Evolutionary conservation across 257 asterid genomes (phyloP), one percentile per base, ranked within the genome.

Genomic region (Solanum habrochaites): DNA sequence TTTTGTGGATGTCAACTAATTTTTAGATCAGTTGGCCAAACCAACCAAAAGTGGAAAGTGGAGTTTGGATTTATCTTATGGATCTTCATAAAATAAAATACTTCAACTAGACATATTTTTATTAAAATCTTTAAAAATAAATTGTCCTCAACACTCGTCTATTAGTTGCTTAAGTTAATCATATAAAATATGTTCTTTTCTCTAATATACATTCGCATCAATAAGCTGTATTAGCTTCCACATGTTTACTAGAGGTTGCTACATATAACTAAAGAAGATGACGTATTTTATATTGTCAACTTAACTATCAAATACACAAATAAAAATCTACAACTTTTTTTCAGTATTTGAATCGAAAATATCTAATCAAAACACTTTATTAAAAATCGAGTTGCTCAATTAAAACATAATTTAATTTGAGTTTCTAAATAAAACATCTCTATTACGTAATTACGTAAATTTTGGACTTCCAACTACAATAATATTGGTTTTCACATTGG

Each of bases 341-440:
- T 23, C 3, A 62, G n/a, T 0, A 2, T 0, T n/a, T 11, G 0
- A 62, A 4, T 21, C 1, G 1, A 60, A 9, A 62, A 0, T 62
- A 1, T n/a, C 7, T 62, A 10, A 23, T 11, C 6, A 4, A 23
- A 62, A 62, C 1, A 62, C 16, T n/a, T n/a, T 62, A 2, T 4
- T 4, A 23, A 6, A 4, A n/a, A 2, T 0, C 11, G 16, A n/a
- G 8, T 2, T 11, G 3, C 11, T 62, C 1, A 4, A 62, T 62
- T 62, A 0, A 0, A 62, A n/a, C 15, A 60, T 10, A 1, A n/a
- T 8, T 62, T 62, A 62, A 11, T 62, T 62, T 3, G 7, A 62
- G 0, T n/a, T 3, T n/a, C 3, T 62, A 4, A 62, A 62, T 62
- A 6, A 62, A 6, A 62, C 2, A 4, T 4, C 8, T 1, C 3